Base-by-base conservation (phyloP, 306 rosid species). In the Rosa multiflora region DNA sequence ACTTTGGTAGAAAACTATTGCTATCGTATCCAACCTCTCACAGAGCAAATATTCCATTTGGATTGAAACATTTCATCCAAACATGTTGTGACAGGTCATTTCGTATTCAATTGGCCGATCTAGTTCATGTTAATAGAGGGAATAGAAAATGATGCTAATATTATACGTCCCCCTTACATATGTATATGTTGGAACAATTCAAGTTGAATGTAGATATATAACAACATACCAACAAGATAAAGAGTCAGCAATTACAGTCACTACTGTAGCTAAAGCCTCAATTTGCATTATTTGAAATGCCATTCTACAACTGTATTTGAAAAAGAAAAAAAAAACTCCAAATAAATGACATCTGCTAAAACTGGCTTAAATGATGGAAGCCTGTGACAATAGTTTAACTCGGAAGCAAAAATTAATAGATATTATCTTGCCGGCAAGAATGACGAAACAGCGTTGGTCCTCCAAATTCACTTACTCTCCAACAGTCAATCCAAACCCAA, bases 401-500 rank as follows among this genome's bases (percentile, higher is more conserved):
- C 63, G 0, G 39, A 63, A 46, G 72, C 14, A 76, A 76, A 75
- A 62, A 63, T 61, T 59, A 76, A 63, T 46, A 20, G 59, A 61
- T 46, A 75, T 29, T 42, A 46, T 62, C 79, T 63, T 46, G 79
- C 71, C 59, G 14, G 46, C 56, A 75, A 75, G 71, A 75, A 75
- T 75, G 79, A 76, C 5, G 4, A 35, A 72, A 64, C 75, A 62
- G 49, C 85, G 40, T 37, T 49, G 37, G 49, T 40, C 67, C 77
- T 76, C 32, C 79, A 20, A 78, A 82, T 78, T 90, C 7, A 47
- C 47, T 29, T 87, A 93, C 84, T 96, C 98, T 72, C 99, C 99
- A 67, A 96, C 97, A 12, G 93, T 93, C 91, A 96, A 87, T 78
- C 99, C 99, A 82, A 96, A 96, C 70, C 99, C 98, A 66, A 96